Percentiles rank a stretch among this genome's conserved stretches.
These are phyloP conservation scores for Coemansia nantahalensis DNA, from an alignment of 192 early-diverging fungal species.

Conservation along the genomic window DNA sequence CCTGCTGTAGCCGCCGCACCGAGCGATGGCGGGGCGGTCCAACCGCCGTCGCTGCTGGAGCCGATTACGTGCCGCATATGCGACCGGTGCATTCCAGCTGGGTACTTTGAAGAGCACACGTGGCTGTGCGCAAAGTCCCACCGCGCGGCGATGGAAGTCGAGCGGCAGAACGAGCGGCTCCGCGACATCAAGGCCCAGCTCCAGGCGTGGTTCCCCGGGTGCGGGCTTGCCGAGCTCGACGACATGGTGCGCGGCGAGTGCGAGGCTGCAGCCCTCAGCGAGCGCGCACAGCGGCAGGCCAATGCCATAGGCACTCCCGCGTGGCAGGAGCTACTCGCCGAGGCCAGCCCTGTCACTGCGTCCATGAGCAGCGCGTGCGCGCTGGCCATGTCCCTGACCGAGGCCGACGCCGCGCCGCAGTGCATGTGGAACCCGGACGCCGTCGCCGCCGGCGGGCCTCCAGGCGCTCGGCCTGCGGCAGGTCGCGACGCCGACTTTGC, in stretches of 20 bases:
- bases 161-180: conserved; percentile 40
- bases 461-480: too few species aligned
- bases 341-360: conserved; percentile 6
- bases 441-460: too few species aligned
- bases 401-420: conserved; percentile 20
- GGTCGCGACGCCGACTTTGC: conserved; percentile 29
- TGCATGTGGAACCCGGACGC: conserved; percentile 9
- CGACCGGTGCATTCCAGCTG: conserved; percentile 28
- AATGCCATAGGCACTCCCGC: conserved; percentile 10
- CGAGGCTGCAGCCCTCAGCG: conserved; percentile 9
- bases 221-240: conserved; percentile 23
- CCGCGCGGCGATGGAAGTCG: conserved; percentile 44
- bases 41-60: conserved; percentile 9
- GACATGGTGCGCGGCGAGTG: conserved; percentile 23
- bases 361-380: conserved; percentile 20
- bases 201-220: conserved; percentile 42
- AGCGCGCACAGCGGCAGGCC: conserved; percentile 11
- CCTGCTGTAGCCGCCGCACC: neutral
- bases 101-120: conserved; percentile 45
- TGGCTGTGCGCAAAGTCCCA: conserved; percentile 49
- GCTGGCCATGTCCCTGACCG: conserved; percentile 17
- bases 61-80: conserved; percentile 45
- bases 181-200: conserved; percentile 30
- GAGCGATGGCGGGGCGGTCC: conserved; percentile 1
- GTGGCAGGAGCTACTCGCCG: conserved; percentile 24